Conservation (phyloP, 768 basidiomycete genomes). For the Trametes elegans region DNA sequence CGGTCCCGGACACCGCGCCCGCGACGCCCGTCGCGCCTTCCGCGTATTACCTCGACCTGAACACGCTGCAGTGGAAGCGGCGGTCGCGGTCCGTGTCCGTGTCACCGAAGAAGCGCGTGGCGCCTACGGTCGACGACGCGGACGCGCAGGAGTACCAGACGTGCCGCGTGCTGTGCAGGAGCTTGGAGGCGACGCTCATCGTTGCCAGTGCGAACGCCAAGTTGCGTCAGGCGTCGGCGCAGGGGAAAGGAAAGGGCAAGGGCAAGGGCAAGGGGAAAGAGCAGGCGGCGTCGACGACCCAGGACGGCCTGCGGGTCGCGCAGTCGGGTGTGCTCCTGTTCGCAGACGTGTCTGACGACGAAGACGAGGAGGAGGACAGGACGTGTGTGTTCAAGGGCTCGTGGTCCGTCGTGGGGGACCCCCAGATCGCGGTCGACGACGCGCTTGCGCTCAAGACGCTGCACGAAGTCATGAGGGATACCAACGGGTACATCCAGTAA, state of each 20-base stretch:
- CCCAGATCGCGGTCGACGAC: conserved; percentile 2
- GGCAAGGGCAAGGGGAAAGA: background rate
- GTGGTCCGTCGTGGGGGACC: conserved; percentile 6
- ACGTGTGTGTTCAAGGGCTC: conserved; percentile 9
- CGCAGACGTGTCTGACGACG: background rate
- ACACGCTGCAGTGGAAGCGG: conserved; percentile 10
- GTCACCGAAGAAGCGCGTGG: background rate
- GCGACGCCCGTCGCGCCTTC: background rate
- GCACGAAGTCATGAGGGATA: conserved; percentile 4
- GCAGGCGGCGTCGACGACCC: background rate
- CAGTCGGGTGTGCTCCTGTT: conserved; percentile 6
- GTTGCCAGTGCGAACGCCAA: background rate
- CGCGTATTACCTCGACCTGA: conserved; percentile 10
- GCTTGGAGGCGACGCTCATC: background rate
- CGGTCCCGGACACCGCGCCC: background rate
- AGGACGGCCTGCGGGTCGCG: conserved; percentile 2
- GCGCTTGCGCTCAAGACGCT: conserved; percentile 10
- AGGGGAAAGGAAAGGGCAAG: background rate
- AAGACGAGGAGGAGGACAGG: background rate
- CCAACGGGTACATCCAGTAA: background rate
- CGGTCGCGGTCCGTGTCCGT: conserved; percentile 2
- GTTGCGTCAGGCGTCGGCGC: background rate
- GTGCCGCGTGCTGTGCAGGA: background rate
- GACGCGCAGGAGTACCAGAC: conserved; percentile 2
- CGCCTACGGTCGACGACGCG: no score